Percentiles rank a stretch among this genome's conserved stretches.
These are phyloP conservation scores for Physaria fendleri DNA, from an alignment of 345 rosid genomes.

Conservation along the genomic window DNA sequence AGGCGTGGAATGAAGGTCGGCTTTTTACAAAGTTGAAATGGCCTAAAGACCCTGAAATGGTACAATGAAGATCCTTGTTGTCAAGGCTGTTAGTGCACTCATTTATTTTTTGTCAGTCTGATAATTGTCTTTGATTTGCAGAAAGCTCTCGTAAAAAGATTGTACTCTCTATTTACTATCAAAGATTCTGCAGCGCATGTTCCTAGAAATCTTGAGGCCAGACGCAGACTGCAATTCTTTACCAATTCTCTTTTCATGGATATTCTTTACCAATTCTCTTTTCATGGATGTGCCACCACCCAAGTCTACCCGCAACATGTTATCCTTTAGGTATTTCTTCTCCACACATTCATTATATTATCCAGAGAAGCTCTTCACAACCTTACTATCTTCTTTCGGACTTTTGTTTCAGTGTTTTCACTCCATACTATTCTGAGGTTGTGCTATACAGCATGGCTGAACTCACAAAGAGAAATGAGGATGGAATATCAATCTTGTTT, in stretches of 20 bases:
- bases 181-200: conserved; percentile 87
- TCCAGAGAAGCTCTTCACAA: conserved; percentile 2
- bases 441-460: conserved; percentile 94
- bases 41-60: conserved; percentile 88
- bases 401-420: conserved; percentile 71
- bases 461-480: conserved; percentile 82
- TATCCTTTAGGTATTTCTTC: conserved; percentile 67
- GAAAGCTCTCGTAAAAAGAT: conserved; percentile 69
- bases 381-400: conserved; percentile 21
- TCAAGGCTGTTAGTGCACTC: conserved; percentile 7
- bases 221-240: conserved; percentile 84
- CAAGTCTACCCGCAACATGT: conserved; percentile 68
- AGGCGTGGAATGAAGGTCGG: conserved; percentile 88
- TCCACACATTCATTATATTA: conserved; percentile 8
- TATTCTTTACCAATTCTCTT: conserved; percentile 86
- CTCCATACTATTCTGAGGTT: conserved; percentile 93
- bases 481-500: conserved; percentile 92
- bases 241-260: conserved; percentile 96
- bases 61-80: conserved; percentile 26
- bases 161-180: conserved; percentile 75
- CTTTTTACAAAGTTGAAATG: conserved; percentile 80
- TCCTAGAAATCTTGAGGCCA: conserved; percentile 90
- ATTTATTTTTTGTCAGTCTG: conserved; percentile 6
- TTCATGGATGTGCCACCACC: conserved; percentile 85
- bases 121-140: conserved; percentile 35